Conservation (phyloP, 2,329 filamentous ascomycete species). For the Coniochaeta sp. region DNA sequence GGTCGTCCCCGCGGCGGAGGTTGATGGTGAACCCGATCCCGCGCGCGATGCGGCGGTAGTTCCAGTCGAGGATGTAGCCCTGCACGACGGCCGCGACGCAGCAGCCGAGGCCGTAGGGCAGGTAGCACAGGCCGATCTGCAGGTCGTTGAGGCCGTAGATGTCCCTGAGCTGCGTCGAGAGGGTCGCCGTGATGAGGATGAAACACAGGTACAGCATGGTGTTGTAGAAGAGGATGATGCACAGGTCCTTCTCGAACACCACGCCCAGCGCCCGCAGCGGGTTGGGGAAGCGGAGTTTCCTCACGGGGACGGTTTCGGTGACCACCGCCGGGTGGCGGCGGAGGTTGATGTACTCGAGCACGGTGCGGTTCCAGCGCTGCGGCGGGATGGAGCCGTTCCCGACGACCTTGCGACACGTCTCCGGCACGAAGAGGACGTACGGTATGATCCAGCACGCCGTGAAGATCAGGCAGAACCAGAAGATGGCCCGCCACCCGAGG, state of each 20-base stretch:
- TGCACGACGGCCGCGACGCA: slow-evolving; percentile 41
- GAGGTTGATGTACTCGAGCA: slow-evolving; percentile 39
- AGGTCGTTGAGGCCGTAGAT: slow-evolving; percentile 45
- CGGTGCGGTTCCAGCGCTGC: slow-evolving; percentile 49
- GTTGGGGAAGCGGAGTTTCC: slow-evolving; percentile 46
- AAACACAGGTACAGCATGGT: slow-evolving; percentile 49
- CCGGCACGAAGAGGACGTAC: slow-evolving; percentile 49
- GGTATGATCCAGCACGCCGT: slow-evolving; percentile 42
- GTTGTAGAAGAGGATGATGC: slow-evolving; percentile 43
- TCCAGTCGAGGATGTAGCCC: slow-evolving; percentile 56
- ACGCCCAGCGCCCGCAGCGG: slow-evolving; percentile 47
- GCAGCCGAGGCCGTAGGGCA: slow-evolving; percentile 46
- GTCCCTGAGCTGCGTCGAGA: slow-evolving; percentile 42
- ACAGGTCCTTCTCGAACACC: slow-evolving; percentile 50
- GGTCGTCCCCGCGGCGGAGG: slow-evolving; percentile 46
- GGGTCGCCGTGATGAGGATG: slow-evolving; percentile 44
- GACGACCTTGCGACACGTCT: slow-evolving; percentile 52
- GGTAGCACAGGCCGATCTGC: slow-evolving; percentile 45
- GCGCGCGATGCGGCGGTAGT: slow-evolving; percentile 62
- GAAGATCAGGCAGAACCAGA: slow-evolving; percentile 60
- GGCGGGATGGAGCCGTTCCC: slow-evolving; percentile 56
- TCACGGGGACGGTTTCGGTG: slow-evolving; percentile 23
- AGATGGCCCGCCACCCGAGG: slow-evolving; percentile 60
- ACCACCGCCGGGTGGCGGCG: slow-evolving; percentile 23
- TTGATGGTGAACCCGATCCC: slow-evolving; percentile 54